Percentiles rank a stretch among this genome's conserved stretches.
Conservation (phyloP, 2,329 filamentous ascomycete genomes). For the Fusarium pseudocircinatum region DNA sequence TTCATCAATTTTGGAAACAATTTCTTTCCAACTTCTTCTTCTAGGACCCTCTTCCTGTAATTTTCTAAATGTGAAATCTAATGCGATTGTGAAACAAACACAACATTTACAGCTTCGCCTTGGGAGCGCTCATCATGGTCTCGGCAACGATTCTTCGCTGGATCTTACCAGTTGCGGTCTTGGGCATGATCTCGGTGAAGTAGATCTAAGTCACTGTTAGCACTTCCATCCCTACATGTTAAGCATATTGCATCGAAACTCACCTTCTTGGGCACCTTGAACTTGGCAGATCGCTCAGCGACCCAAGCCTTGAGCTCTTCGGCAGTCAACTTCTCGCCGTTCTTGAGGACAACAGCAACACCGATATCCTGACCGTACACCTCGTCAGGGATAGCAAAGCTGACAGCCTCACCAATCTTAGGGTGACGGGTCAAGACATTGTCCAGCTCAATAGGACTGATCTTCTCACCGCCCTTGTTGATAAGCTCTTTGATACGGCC, state of each 20-base stretch:
- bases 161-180: constrained; percentile 92
- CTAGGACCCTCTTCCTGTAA: not conserved
- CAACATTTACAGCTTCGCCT: constrained; percentile 62
- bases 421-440: constrained; percentile 81
- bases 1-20: constrained; percentile 6
- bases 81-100: not conserved
- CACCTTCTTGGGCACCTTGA: constrained; percentile 87
- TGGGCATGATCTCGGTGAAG: constrained; percentile 86
- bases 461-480: constrained; percentile 91
- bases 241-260: constrained; percentile 33
- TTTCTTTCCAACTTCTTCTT: constrained; percentile 8
- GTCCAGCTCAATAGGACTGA: constrained; percentile 87
- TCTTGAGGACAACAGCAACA: constrained; percentile 79
- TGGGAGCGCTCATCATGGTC: constrained; percentile 74
- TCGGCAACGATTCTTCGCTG: constrained; percentile 88
- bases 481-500: constrained; percentile 95
- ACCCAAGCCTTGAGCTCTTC: constrained; percentile 76
- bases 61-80: not conserved
- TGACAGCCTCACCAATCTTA: constrained; percentile 79
- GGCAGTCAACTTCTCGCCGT: constrained; percentile 63
- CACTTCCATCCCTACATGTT: not conserved
- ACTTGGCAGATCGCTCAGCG: constrained; percentile 76
- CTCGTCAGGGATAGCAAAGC: constrained; percentile 84
- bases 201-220: constrained; percentile 65
- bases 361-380: constrained; percentile 86